These are phyloP conservation scores for Camellia oleifera DNA, from an alignment of 179 eudicot species.

Conservation along the genomic window DNA sequence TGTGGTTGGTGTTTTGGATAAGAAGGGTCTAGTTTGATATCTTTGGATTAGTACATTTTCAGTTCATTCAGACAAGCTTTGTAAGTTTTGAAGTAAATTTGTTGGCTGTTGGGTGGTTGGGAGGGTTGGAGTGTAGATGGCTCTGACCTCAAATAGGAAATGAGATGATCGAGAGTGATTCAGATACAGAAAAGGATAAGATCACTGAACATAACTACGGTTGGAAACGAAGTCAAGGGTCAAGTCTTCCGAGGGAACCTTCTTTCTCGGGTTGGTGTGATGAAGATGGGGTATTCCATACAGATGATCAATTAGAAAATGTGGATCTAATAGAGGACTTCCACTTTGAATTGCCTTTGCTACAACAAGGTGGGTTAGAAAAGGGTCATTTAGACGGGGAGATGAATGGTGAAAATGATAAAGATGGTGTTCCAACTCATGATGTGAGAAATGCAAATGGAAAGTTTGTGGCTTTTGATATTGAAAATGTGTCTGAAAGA, in stretches of 20 bases:
- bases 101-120: background rate
- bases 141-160: slow-evolving; percentile 8
- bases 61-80: background rate
- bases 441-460: slow-evolving; percentile 9
- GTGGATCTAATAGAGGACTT: slow-evolving; percentile 19
- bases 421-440: slow-evolving; percentile 11
- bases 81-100: background rate
- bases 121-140: slow-evolving; percentile 21
- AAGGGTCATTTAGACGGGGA: slow-evolving; percentile 10
- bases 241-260: slow-evolving; percentile 24
- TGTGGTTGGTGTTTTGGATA: background rate
- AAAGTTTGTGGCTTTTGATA: slow-evolving; percentile 39
- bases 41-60: background rate
- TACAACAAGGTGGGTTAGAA: slow-evolving; percentile 8
- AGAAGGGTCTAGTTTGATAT: background rate
- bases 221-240: slow-evolving; percentile 9
- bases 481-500: slow-evolving; percentile 34
- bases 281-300: slow-evolving; percentile 16
- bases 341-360: slow-evolving; percentile 25
- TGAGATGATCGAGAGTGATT: slow-evolving; percentile 28
- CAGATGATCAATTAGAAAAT: slow-evolving; percentile 12
- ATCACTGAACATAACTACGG: slow-evolving; percentile 10
- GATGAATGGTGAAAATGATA: slow-evolving; percentile 21
- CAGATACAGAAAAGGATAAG: slow-evolving; percentile 20
- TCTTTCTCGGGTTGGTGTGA: slow-evolving; percentile 44